A percentile compares a stretch with the other conserved stretches of the same genome.
These are phyloP conservation scores for Trichothecium roseum DNA, from an alignment of 2,329 filamentous ascomycete genomes.

Conservation along the genomic window DNA sequence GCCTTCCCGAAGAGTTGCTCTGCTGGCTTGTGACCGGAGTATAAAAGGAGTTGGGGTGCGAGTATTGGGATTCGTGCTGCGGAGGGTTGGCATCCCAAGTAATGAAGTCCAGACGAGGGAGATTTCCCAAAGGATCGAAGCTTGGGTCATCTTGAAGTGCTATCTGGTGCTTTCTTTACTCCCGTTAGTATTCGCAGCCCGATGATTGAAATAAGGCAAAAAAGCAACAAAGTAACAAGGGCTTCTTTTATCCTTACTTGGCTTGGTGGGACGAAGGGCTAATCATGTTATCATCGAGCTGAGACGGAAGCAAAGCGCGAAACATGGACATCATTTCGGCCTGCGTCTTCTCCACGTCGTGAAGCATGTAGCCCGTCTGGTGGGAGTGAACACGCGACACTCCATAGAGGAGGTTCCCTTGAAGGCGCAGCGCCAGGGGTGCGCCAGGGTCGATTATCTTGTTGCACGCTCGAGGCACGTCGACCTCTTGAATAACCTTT, in stretches of 20 bases:
- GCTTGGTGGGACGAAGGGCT: constrained; percentile 17
- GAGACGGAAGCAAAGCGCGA: constrained; percentile 39
- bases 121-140: constrained; percentile 38
- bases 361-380: constrained; percentile 77
- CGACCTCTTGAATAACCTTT: constrained; percentile 80
- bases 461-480: constrained; percentile 76
- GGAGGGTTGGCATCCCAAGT: constrained; percentile 17
- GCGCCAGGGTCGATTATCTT: constrained; percentile 76
- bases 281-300: constrained; percentile 39
- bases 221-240: constrained; percentile 34
- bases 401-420: constrained; percentile 80
- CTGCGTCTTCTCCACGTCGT: constrained; percentile 67
- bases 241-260: constrained; percentile 56
- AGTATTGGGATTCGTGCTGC: constrained; percentile 11
- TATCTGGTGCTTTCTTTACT: constrained; percentile 59
- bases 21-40: constrained; percentile 15
- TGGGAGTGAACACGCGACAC: constrained; percentile 77
- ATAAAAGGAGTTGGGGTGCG: constrained; percentile 32
- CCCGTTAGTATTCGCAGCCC: constrained; percentile 7
- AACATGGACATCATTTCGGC: constrained; percentile 62
- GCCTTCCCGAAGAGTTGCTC: neutral
- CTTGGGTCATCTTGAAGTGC: constrained; percentile 72
- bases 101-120: constrained; percentile 21
- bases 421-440: constrained; percentile 80
- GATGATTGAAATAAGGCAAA: constrained; percentile 18